phyloP scores from a whole-genome alignment of 129 eudicot species.

The Smallanthus sonchifolius region DNA sequence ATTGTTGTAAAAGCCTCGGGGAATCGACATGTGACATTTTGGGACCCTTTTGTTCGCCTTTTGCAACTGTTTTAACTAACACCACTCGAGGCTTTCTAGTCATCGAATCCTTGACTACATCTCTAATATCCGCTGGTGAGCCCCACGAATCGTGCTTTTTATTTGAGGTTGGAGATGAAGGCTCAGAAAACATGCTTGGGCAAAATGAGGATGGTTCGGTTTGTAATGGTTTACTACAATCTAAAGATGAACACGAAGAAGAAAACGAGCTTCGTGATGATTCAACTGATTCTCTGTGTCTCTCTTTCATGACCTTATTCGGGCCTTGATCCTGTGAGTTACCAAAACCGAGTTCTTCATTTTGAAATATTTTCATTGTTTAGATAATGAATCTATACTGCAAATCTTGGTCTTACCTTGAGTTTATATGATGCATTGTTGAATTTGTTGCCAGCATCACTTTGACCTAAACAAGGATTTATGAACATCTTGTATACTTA shows the following conservation, averaged over 20 bases:
- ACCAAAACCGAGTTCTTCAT: slow-evolving; percentile 1
- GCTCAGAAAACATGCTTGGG: slow-evolving; percentile 38
- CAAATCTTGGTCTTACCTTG: slow-evolving; percentile 36
- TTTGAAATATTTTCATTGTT: background rate
- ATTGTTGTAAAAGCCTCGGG: slow-evolving; percentile 55
- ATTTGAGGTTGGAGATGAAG: slow-evolving; percentile 31
- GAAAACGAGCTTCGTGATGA: slow-evolving; percentile 67
- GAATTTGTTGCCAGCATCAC: slow-evolving; percentile 27
- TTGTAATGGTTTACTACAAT: slow-evolving; percentile 34
- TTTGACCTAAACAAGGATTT: slow-evolving; percentile 33
- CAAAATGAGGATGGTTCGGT: slow-evolving; percentile 42
- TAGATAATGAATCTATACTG: background rate
- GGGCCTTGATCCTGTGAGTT: slow-evolving; percentile 43
- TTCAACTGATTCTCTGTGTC: slow-evolving; percentile 54
- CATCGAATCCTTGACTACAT: slow-evolving; percentile 66
- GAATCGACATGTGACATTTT: slow-evolving; percentile 67
- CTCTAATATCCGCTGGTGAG: slow-evolving; percentile 44
- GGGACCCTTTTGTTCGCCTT: slow-evolving; percentile 42
- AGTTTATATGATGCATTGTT: slow-evolving; percentile 28
- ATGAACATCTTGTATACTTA: slow-evolving; percentile 6
- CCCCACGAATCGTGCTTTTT: slow-evolving; percentile 20
- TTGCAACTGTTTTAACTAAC: slow-evolving; percentile 50
- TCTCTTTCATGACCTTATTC: slow-evolving; percentile 38
- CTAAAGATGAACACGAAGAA: slow-evolving; percentile 59
- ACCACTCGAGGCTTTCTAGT: slow-evolving; percentile 53